These are phyloP conservation scores for Cystobasidium slooffiae DNA, from an alignment of 1,284 basidiomycete genomes.

Conservation along the genomic window DNA sequence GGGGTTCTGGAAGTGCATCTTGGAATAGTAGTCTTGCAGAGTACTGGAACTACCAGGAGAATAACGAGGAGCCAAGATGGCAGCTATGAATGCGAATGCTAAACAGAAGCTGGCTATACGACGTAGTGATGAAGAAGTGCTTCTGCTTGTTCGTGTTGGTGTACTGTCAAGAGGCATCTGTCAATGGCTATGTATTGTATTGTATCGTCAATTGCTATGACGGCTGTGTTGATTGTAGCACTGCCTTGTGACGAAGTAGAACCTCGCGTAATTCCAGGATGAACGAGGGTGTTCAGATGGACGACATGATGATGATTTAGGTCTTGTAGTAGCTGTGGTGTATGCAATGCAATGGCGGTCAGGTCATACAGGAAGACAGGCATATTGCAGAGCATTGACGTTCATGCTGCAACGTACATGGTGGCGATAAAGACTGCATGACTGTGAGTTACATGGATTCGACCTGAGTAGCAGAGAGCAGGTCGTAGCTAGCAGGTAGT, in stretches of 20 bases:
- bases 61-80: slow-evolving; percentile 7
- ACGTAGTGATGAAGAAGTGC: not conserved
- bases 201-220: not conserved
- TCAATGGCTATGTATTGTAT: not conserved
- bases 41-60: not conserved
- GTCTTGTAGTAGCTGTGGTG: no score
- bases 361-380: no score
- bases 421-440: no score
- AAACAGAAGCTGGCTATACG: slow-evolving; percentile 9
- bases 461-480: no score
- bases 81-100: slow-evolving; percentile 18
- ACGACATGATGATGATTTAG: no score
- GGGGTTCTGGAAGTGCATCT: slow-evolving; percentile 43
- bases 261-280: not conserved
- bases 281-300: no score
- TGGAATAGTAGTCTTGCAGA: slow-evolving; percentile 14
- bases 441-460: no score
- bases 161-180: slow-evolving; percentile 31
- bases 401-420: no score
- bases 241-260: not conserved
- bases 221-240: not conserved
- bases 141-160: not conserved
- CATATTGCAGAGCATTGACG: no score
- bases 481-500: no score
- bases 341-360: no score